Conservation (phyloP, 768 basidiomycete genomes). For the Phlebiopsis flavidoalba region DNA sequence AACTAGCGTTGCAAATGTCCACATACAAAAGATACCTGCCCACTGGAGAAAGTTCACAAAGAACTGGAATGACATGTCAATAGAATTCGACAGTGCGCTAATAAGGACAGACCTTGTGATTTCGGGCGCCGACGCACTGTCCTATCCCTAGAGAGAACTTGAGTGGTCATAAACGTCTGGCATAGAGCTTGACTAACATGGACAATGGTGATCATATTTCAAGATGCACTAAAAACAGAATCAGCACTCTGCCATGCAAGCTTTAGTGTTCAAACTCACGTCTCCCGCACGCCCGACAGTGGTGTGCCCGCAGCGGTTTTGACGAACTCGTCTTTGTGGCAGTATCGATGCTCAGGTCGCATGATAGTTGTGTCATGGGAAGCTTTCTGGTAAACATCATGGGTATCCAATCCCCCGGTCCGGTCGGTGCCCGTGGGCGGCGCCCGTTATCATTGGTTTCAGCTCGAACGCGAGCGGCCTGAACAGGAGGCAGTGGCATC, state of each 20-base stretch:
- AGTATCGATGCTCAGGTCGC: conserved; percentile 63
- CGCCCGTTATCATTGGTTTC: conserved; percentile 1
- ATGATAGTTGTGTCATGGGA: conserved; percentile 43
- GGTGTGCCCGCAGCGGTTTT: conserved; percentile 77
- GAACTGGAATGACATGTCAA: conserved; percentile 41
- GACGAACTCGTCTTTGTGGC: conserved; percentile 52
- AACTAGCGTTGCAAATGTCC: conserved; percentile 58
- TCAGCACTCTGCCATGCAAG: neutral
- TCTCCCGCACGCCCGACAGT: conserved; percentile 79
- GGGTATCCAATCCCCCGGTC: conserved; percentile 8
- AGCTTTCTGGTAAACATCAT: conserved; percentile 27
- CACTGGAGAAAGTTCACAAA: conserved; percentile 81
- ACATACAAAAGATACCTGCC: conserved; percentile 52
- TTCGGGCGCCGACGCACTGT: conserved; percentile 89
- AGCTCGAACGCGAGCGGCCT: conserved; percentile 12
- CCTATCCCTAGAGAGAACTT: conserved; percentile 63
- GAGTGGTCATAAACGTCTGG: neutral
- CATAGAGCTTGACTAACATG: conserved; percentile 46
- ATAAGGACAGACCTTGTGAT: conserved; percentile 63
- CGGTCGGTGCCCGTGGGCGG: neutral
- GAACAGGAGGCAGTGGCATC: conserved; percentile 18
- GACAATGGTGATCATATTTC: conserved; percentile 87
- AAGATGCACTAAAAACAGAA: conserved; percentile 58
- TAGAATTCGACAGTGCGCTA: neutral
- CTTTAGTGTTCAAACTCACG: conserved; percentile 37